Evolutionary conservation across 495 filamentous ascomycete species (phyloP), one percentile per base, ranked within the genome.

Genomic region (Penicillium egyptiacum): DNA sequence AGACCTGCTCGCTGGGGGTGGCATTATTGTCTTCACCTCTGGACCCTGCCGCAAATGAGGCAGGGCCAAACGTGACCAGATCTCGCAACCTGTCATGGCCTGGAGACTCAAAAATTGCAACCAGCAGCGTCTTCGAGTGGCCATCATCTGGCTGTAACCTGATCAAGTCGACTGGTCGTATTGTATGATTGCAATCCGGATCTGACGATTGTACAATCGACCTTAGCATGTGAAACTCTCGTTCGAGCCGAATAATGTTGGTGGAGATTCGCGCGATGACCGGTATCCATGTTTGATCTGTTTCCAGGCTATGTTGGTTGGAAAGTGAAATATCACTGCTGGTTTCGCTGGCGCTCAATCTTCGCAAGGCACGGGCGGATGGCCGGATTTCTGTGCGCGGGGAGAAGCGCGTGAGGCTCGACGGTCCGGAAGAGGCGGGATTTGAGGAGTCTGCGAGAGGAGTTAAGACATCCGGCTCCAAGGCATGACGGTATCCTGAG

Each of bases 191-290:
- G 58, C 83, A 87, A 14, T 88, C 80, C 1, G 88, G 87, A 61
- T 94, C 91, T 6, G 85, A 84, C 8, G 84, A 82, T 53, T 85
- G 75, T 44, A 88, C 80, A 40, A 96, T 74, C 42, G 79, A 83
- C 70, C 86, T 88, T 55, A 83, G 79, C 62, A 93, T 87, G 60
- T 94, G 88, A 66, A 86, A 95, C 65, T 91, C 86, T 49, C 91
- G 82, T 73, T 96, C 92, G 46, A 96, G 80, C 19, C 91, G 82
- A 42, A 96, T 78, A 12, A 83, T 77, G 70, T 96, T 90, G 52
- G 81, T 86, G 0, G 92, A 96, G 28, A 96, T 79, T 10, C 89
- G 81, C 42, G 90, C 91, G 26, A 95, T 74, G 14, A 96, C 85
- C 4, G 74, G 73, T 10, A 70, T 71, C 69, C 70, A 81, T 48